A percentile compares a stretch with the other conserved stretches of the same genome.
Conservation (phyloP, 345 rosid genomes). For the Populus deltoides region DNA sequence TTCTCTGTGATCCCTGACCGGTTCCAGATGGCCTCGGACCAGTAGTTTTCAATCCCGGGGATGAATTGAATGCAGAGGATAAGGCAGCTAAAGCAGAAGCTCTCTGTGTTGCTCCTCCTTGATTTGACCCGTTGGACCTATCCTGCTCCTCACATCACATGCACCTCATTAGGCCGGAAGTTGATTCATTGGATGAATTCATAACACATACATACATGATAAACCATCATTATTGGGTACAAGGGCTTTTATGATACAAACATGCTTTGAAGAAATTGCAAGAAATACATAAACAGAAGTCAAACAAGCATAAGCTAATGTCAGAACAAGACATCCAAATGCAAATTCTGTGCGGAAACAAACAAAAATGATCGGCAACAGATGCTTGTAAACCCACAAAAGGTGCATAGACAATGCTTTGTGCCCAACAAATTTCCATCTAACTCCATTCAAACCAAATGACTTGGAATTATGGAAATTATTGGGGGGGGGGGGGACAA, state of each 20-base stretch:
- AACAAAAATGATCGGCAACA: neutral
- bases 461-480: neutral
- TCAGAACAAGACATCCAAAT: neutral
- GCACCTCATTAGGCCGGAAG: neutral
- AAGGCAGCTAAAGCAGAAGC: conserved; percentile 87
- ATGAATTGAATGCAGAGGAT: conserved; percentile 65
- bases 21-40: conserved; percentile 35
- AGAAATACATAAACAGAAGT: neutral
- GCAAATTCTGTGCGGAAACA: neutral
- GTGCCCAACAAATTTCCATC: neutral
- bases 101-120: conserved; percentile 70
- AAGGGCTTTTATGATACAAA: neutral
- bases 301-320: neutral
- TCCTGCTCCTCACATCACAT: conserved; percentile 41
- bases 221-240: neutral
- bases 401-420: neutral
- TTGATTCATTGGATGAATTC: neutral
- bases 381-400: neutral
- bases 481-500: neutral
- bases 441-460: neutral
- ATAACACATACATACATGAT: neutral
- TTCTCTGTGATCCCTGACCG: conserved; percentile 77
- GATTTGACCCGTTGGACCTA: conserved; percentile 58
- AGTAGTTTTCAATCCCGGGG: conserved; percentile 50
- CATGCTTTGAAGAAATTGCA: neutral